A percentile compares a stretch with the other conserved stretches of the same genome.
Conservation (phyloP, 2,329 filamentous ascomycete species). For the Alternaria arbusti region DNA sequence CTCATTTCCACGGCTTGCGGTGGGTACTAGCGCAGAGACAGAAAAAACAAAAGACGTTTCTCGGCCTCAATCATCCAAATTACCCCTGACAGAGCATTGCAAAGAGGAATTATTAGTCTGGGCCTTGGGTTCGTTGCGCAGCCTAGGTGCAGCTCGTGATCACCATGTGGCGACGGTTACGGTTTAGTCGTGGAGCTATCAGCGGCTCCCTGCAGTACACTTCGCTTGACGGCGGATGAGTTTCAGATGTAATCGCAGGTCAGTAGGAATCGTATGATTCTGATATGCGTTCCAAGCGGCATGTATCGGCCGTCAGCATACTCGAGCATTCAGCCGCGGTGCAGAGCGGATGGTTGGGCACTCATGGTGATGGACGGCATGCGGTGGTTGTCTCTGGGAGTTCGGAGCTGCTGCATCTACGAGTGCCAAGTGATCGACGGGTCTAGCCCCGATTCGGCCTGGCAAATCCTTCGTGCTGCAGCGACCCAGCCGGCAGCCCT, state of each 20-base stretch:
- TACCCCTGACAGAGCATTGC: neutral
- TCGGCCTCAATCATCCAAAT: neutral
- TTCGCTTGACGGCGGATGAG: constrained; percentile 11
- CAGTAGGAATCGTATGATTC: constrained; percentile 10
- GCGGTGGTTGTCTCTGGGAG: neutral
- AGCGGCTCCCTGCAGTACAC: constrained; percentile 17
- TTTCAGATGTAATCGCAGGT: constrained; percentile 11
- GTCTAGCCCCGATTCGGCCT: constrained; percentile 11
- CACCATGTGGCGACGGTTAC: neutral
- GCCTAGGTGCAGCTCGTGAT: constrained; percentile 4
- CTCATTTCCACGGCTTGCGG: neutral
- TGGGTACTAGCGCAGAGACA: neutral
- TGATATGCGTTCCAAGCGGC: constrained; percentile 2
- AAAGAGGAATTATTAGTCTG: neutral
- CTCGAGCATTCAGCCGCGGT: constrained; percentile 1
- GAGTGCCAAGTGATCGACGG: constrained; percentile 13
- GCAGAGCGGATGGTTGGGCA: constrained; percentile 8
- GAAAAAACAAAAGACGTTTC: neutral
- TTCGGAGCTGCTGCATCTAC: neutral
- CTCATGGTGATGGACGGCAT: constrained; percentile 4
- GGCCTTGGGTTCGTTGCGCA: constrained; percentile 8
- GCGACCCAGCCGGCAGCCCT: neutral
- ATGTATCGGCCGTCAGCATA: neutral
- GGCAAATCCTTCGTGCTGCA: constrained; percentile 18
- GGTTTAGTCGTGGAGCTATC: constrained; percentile 5